phyloP scores from a whole-genome alignment of 805 yeast genomes.

The Naumovozyma dairenensis region DNA sequence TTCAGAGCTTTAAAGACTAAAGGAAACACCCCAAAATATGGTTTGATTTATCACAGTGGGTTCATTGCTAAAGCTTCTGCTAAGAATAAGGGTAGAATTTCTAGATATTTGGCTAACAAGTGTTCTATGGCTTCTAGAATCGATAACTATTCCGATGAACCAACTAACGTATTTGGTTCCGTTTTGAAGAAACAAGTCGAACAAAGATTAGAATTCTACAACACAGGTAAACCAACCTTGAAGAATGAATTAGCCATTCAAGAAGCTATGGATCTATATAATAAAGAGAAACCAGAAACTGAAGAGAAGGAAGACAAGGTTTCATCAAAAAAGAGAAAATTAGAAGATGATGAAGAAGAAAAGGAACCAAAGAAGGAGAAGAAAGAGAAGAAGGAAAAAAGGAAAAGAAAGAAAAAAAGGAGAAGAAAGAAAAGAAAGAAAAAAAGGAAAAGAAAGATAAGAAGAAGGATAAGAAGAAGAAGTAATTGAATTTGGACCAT shows the following conservation, averaged over 20 bases:
- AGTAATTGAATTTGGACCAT: constrained; percentile 20
- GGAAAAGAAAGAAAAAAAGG: constrained; percentile 37
- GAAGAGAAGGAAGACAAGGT: constrained; percentile 28
- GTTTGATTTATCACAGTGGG: constrained; percentile 89
- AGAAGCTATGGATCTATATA: constrained; percentile 69
- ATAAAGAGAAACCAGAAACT: constrained; percentile 37
- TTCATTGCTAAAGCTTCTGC: constrained; percentile 89
- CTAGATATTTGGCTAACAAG: constrained; percentile 96
- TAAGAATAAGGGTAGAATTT: constrained; percentile 97
- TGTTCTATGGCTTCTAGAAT: constrained; percentile 98
- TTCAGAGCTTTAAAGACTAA: constrained; percentile 94
- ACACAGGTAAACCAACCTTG: constrained; percentile 93
- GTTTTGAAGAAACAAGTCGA: constrained; percentile 94
- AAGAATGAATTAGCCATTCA: constrained; percentile 91
- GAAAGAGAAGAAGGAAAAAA: constrained; percentile 18
- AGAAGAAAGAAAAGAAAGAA: constrained; percentile 41
- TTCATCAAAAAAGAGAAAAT: constrained; percentile 19
- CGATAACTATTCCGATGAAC: constrained; percentile 93
- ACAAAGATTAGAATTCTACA: constrained; percentile 92
- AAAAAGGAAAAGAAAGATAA: constrained; percentile 42
- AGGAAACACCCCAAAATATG: constrained; percentile 95
- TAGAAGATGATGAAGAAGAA: constrained; percentile 27
- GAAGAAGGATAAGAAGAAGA: constrained; percentile 41
- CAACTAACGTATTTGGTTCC: constrained; percentile 80
- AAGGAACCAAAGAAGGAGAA: constrained; percentile 28